A percentile compares a stretch with the other conserved stretches of the same genome.
phyloP scores from a whole-genome alignment of 305 asterid genomes.

The Solanum chacoense region DNA sequence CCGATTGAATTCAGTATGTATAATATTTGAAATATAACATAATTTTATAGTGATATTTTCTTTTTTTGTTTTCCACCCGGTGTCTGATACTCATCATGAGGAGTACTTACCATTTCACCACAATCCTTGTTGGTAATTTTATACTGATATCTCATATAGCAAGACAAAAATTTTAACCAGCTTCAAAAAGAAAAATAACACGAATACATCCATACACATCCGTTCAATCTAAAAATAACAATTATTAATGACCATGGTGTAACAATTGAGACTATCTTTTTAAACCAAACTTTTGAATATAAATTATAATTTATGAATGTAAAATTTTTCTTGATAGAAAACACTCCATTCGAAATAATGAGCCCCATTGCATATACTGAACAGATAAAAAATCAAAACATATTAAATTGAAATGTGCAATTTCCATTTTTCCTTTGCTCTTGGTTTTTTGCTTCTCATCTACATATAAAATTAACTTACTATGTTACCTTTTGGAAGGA shows the following conservation, averaged over 20 bases:
- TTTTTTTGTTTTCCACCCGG: rapidly evolving
- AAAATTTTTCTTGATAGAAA: too few species aligned
- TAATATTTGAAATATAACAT: not conserved
- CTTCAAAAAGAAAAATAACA: not conserved
- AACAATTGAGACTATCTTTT: not conserved
- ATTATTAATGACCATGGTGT: too few species aligned
- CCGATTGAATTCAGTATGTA: not conserved
- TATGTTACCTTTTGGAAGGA: not conserved
- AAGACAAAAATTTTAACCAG: too few species aligned
- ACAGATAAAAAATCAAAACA: too few species aligned
- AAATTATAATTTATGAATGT: too few species aligned
- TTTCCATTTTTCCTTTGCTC: not conserved
- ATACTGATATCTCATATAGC: not conserved
- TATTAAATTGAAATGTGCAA: not conserved
- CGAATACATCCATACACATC: not conserved
- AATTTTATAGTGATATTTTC: not conserved
- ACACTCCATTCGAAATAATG: not conserved
- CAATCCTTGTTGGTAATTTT: too few species aligned
- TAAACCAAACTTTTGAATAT: too few species aligned
- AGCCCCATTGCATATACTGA: not conserved
- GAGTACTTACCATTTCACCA: too few species aligned
- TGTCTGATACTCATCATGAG: too few species aligned
- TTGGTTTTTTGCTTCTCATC: not conserved
- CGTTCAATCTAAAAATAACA: not conserved
- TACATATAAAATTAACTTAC: not conserved